These are phyloP conservation scores for Tritrichomonas foetus DNA, from an alignment of 208 protist species.

Conservation along the genomic window DNA sequence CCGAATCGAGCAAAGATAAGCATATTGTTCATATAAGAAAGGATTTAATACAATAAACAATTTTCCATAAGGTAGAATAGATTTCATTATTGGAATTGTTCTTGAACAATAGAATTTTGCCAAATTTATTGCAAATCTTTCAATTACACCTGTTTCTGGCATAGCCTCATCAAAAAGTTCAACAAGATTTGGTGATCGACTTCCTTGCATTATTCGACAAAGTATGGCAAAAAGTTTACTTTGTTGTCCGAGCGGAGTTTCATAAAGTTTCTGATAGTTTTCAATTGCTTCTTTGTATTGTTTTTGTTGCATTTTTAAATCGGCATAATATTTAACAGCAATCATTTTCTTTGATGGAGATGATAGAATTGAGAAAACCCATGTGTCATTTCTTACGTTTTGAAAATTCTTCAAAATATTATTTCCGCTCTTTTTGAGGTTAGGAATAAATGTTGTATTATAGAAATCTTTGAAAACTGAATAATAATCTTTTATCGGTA, in stretches of 20 bases:
- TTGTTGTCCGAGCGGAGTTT: background rate
- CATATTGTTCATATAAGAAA: background rate
- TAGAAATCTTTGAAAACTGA: background rate
- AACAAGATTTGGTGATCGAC: background rate
- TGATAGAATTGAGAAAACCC: too few relatives aligned
- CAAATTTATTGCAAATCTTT: background rate
- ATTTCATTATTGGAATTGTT: background rate
- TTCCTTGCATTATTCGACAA: background rate
- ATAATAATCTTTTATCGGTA: background rate
- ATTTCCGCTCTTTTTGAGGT: background rate
- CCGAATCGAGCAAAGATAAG: background rate
- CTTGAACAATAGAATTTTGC: background rate
- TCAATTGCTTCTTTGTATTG: background rate
- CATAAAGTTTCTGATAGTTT: background rate
- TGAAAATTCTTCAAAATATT: background rate
- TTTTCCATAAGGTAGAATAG: background rate
- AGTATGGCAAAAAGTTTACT: background rate
- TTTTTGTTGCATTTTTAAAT: background rate
- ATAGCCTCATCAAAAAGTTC: background rate
- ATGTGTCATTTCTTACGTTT: background rate
- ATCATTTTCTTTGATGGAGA: background rate
- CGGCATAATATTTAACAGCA: background rate
- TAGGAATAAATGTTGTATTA: background rate
- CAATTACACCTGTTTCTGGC: background rate
- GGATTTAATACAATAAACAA: background rate